Percentiles rank a stretch among this genome's conserved stretches.
phyloP scores from a whole-genome alignment of 805 yeast genomes.

The Maudiozyma barnettii region DNA sequence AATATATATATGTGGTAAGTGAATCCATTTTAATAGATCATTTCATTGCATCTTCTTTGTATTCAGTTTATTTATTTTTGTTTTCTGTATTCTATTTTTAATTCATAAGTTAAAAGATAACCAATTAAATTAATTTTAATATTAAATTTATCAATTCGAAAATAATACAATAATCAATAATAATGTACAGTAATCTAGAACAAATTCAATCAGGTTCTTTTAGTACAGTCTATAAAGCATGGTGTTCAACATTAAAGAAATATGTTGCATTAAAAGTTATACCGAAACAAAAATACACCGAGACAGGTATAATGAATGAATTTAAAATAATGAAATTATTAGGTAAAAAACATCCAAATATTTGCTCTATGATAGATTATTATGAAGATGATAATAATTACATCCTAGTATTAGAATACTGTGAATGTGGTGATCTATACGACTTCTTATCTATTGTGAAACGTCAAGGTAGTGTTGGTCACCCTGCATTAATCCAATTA shows the following conservation, averaged over 20 bases:
- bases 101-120: neutral
- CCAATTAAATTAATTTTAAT: neutral
- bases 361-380: conserved; percentile 49
- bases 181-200: conserved; percentile 14
- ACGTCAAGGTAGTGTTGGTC: conserved; percentile 9
- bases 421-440: conserved; percentile 57
- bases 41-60: neutral
- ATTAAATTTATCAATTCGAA: neutral
- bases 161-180: neutral
- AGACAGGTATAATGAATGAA: conserved; percentile 16
- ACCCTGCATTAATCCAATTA: conserved; percentile 11
- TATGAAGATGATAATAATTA: conserved; percentile 46
- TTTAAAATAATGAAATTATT: conserved; percentile 30
- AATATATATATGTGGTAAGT: neutral
- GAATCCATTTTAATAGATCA: neutral
- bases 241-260: conserved; percentile 12
- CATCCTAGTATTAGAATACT: conserved; percentile 56
- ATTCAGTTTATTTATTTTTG: neutral
- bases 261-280: conserved; percentile 26
- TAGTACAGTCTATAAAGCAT: conserved; percentile 26
- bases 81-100: neutral
- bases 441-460: conserved; percentile 34
- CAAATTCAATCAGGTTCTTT: conserved; percentile 27
- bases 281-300: conserved; percentile 13
- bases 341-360: conserved; percentile 38